Base-by-base conservation (phyloP, 2,329 filamentous ascomycete genomes). In the Colletotrichum scovillei region DNA sequence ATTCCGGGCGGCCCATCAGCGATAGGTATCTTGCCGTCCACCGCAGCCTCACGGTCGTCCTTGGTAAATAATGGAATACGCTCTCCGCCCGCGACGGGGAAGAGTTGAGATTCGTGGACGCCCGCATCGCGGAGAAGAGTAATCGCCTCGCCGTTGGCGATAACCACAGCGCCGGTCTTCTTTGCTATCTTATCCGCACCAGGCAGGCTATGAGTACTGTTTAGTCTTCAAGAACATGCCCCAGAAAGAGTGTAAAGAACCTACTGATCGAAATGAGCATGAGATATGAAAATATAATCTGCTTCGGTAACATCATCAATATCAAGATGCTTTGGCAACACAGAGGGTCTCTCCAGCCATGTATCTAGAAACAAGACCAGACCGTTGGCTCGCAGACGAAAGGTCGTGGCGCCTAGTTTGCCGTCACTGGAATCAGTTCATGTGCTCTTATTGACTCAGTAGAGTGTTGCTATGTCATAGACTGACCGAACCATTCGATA, bases 231-330 rank as follows among this genome's bases (percentile, higher is more conserved):
- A 35, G 32, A 30, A 30, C 32, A 35, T 35, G 5, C 11, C 12
- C 4, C 22, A 49, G 22, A n/a, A 24, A 9, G 12, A 46, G 35
- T 5, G 22, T 9, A 42, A 12, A 1, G 19, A 9, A 22, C 19
- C 0, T 63, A 77, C 75, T 78, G 76, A 26, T 78, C 77, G 60
- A 78, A 78, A 63, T 78, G 76, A 0, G 77, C 76, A 56, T 76
- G 77, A 4, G 70, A 76, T 28, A 79, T 78, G 59, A 79, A 73
- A 19, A 78, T 79, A 32, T 79, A 79, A 64, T 79, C 77, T 16
- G 64, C 71, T 22, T 77, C 74, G 5, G 32, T 32, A 1, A 79
- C 76, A 30, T 78, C 75, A 16, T 42, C 5, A 6, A 42, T 42
- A 7, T 42, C 38, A 16, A 42, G 38, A 42, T 42, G 16, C 16